Evolutionary conservation across 441 rosid genomes (phyloP), one percentile per base, ranked within the genome.

Genomic region (Daphne laureola): DNA sequence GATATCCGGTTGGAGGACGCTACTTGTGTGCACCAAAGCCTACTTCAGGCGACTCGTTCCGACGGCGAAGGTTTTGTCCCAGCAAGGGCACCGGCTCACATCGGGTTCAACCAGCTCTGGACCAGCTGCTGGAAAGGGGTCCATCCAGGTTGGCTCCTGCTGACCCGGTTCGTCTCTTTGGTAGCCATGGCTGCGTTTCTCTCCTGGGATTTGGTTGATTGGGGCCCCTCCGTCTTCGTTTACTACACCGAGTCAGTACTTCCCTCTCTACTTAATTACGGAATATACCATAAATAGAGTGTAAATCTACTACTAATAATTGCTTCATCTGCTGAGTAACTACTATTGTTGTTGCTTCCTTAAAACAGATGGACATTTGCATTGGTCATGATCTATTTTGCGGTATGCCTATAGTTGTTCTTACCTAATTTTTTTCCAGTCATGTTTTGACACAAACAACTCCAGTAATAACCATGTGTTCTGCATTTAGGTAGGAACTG

Each of bases 281-380:
- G 11, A 12, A 17, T 46, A 14, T 3, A 26, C 31, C 31, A 26
- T n/a, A n/a, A n/a, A n/a, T n/a, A n/a, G n/a, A n/a, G n/a, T n/a
- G n/a, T n/a, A n/a, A n/a, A n/a, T n/a, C n/a, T n/a, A n/a, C n/a
- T n/a, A n/a, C n/a, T n/a, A n/a, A n/a, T n/a, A n/a, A n/a, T n/a
- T 26, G 31, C 31, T 26, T 3, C 31, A 26, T 26, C 31, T 36
- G 49, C 50, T 50, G 15, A 64, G 17, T 27, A 54, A 12, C 14
- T 23, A 8, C 15, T 64, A 4, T 36, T 49, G 17, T n/a, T 43
- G 42, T 46, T 9, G 47, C 14, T 46, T 58, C 44, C 9, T 31
- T 26, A 59, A 64, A 67, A 72, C 88, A 90, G 97, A 73, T 90
- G 97, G 96, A 83, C 94, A 44, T 87, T 85, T 66, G 54, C 78